phyloP scores from a whole-genome alignment of 2,329 filamentous ascomycete genomes.

The Dothistroma pini region DNA sequence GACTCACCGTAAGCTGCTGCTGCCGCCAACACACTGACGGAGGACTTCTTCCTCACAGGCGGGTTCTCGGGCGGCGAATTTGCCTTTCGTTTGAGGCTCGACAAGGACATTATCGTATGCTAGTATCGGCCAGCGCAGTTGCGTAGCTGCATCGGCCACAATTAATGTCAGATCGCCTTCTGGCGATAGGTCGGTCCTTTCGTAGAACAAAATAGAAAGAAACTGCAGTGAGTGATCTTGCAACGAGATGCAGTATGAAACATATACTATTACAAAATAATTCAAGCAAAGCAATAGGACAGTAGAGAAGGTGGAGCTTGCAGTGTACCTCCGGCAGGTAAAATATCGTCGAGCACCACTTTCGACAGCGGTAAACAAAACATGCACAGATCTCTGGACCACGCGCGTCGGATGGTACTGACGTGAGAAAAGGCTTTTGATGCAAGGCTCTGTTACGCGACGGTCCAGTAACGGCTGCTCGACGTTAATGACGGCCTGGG shows the following conservation, averaged over 20 bases:
- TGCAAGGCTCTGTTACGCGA: background rate
- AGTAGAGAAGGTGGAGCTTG: background rate
- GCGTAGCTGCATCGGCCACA: background rate
- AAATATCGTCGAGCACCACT: background rate
- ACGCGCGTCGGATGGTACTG: background rate
- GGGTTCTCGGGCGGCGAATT: constrained; percentile 2
- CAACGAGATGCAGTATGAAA: background rate
- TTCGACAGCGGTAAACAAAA: background rate
- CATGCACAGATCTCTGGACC: background rate
- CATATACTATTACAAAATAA: background rate
- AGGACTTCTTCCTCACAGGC: constrained; percentile 4
- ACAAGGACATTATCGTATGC: background rate
- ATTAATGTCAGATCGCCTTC: background rate
- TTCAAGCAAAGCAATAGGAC: background rate
- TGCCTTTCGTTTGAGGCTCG: constrained; percentile 7
- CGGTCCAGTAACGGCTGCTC: background rate
- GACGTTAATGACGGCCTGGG: background rate
- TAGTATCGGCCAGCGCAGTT: background rate
- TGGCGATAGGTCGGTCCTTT: background rate
- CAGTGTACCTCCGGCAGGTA: background rate
- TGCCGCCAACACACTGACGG: constrained; percentile 3
- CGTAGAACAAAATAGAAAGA: background rate
- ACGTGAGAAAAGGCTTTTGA: background rate
- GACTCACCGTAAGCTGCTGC: background rate
- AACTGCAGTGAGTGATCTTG: background rate